phyloP scores from a whole-genome alignment of 208 protist species.

The Phytomonas francai region DNA sequence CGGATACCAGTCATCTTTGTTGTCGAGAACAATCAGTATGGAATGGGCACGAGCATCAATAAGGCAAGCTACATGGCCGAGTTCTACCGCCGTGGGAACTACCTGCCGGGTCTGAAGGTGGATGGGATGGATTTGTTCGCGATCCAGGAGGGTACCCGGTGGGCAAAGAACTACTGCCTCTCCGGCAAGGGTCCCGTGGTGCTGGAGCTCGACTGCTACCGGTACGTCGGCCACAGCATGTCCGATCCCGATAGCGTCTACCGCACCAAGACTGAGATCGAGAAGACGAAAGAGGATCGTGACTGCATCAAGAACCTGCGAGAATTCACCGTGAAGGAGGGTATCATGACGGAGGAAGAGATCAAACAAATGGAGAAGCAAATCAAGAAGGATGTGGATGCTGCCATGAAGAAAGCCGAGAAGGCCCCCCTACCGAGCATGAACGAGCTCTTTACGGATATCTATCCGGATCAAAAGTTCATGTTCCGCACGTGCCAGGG shows the following conservation, averaged over 20 bases:
- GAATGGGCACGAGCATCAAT: conserved; percentile 95
- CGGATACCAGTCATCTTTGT: conserved; percentile 95
- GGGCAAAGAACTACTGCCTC: conserved; percentile 74
- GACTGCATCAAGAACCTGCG: conserved; percentile 90
- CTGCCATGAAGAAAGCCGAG: conserved; percentile 85
- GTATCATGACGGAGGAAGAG: conserved; percentile 92
- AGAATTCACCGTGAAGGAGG: conserved; percentile 68
- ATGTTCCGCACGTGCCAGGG: conserved; percentile 79
- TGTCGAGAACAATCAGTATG: conserved; percentile 98
- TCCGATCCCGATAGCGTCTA: conserved; percentile 97
- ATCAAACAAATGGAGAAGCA: conserved; percentile 89
- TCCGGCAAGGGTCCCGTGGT: conserved; percentile 91
- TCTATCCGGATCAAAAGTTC: conserved; percentile 84
- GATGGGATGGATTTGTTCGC: conserved; percentile 97
- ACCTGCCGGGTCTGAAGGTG: conserved; percentile 93
- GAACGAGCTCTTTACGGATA: conserved; percentile 86
- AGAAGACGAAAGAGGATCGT: conserved; percentile 79
- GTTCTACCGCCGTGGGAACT: conserved; percentile 96
- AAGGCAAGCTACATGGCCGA: conserved; percentile 85
- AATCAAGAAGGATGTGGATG: conserved; percentile 89
- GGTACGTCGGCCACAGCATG: conserved; percentile 98
- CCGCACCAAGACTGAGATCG: conserved; percentile 93
- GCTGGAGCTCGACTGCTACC: conserved; percentile 95
- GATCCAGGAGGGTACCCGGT: conserved; percentile 89
- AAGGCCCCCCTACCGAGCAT: conserved; percentile 45